Evolutionary conservation across 352 stramenopile genomes (phyloP), one percentile per base, ranked within the genome.

Genomic region (Phytophthora colocasiae): DNA sequence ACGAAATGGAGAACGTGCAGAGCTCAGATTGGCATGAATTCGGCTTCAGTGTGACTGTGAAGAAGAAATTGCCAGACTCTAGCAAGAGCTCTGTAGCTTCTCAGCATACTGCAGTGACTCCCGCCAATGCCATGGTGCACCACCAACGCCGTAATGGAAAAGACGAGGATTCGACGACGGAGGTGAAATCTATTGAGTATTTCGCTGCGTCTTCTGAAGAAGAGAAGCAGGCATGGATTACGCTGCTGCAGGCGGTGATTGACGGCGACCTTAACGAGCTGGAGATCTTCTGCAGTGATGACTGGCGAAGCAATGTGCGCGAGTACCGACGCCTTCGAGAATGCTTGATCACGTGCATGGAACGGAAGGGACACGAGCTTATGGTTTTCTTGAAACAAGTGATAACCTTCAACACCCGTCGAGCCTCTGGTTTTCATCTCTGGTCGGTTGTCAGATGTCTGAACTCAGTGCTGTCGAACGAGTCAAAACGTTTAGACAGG

Each of bases 201-300:
- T 93, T 95, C 58, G 86, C 86, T 4, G 86, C 85, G 5, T 57
- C 75, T 14, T 90, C 71, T 5, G 81, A 86, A 53, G 67, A 83
- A 44, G 83, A 93, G 34, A 88, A 90, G 31, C 57, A 87, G 43
- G 73, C 73, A 8, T 96, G 88, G 85, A 89, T 96, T 31, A 77
- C 73, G 10, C 39, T 90, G 29, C 50, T 96, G 39, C 71, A 91
- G 50, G 76, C 83, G 17, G 86, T 92, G 31, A 90, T 96, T 63
- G 81, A 89, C 34, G 88, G 88, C 7, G 87, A 96, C 59, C 59
- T 95, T 31, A 87, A 86, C 36, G 88, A 91, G 48, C 64, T 96
- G 8, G 88, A 96, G 56, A 92, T 96, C 19, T 96, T 96, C 49
- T 96, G 88, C 66, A 93, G 81, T 58, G 88, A 96, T 64, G 88